Percentiles rank a stretch among this genome's conserved stretches.
Evolutionary conservation across 73 alveolate species (phyloP).

Genomic region (Paramecium octaurelia): DNA sequence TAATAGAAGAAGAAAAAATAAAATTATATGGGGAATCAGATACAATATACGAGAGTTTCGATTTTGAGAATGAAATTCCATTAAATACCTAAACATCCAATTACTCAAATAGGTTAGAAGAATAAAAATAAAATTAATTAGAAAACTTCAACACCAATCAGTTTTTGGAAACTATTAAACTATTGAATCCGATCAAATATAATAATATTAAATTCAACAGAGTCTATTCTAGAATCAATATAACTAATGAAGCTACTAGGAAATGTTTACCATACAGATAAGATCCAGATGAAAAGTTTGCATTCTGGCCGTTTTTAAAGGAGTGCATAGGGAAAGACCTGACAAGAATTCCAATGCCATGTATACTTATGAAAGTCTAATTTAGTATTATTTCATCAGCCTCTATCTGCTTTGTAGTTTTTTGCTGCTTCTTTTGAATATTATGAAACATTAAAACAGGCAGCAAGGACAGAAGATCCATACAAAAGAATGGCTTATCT

Average conservation of each 20-base stretch:
- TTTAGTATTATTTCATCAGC: constrained; percentile 12
- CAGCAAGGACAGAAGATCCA: constrained; percentile 42
- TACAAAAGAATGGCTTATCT: constrained; percentile 56
- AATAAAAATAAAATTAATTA: not conserved
- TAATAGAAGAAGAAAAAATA: constrained; percentile 26
- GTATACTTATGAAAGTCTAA: not conserved
- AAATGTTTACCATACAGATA: not conserved
- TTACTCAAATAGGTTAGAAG: not conserved
- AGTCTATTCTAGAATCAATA: not conserved
- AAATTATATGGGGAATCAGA: constrained; percentile 13
- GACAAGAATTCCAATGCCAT: constrained; percentile 13
- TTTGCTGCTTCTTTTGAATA: not conserved
- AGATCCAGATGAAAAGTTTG: constrained; percentile 12
- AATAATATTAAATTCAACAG: not conserved
- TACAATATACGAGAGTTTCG: constrained; percentile 29
- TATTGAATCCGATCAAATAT: not conserved
- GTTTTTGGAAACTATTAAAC: not conserved
- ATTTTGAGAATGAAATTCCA: constrained; percentile 12
- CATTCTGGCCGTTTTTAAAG: not conserved
- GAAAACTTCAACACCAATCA: not conserved
- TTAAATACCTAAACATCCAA: not conserved
- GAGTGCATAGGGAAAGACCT: constrained; percentile 4
- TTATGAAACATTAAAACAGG: not conserved
- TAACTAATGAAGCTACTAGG: not conserved
- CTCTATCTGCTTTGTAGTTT: not conserved